Evolutionary conservation across 2,329 filamentous ascomycete genomes (phyloP).

Genomic region (Cordyceps militaris): DNA sequence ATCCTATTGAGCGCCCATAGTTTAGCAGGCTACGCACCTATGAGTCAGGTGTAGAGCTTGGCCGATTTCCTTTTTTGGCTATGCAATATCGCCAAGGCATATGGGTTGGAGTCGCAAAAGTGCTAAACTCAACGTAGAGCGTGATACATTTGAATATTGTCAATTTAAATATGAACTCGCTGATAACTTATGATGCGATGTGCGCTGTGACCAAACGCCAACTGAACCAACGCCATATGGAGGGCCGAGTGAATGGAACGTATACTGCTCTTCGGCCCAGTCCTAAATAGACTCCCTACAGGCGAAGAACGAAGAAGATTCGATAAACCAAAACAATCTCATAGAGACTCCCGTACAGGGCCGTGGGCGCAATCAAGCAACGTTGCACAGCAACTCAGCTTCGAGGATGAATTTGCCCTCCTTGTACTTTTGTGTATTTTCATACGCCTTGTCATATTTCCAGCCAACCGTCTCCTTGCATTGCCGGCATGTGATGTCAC

Average conservation of each 20-base stretch:
- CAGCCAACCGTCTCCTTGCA: conserved; percentile 92
- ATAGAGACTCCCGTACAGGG: not conserved
- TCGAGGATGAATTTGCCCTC: conserved; percentile 98
- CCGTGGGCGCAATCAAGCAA: conserved; percentile 40
- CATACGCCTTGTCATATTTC: conserved; percentile 98
- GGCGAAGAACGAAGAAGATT: not conserved
- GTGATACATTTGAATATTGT: not conserved
- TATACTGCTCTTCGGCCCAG: not conserved
- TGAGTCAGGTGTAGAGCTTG: not conserved
- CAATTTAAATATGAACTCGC: not conserved
- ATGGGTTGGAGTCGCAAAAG: not conserved
- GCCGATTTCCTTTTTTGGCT: not conserved
- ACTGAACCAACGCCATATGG: not conserved
- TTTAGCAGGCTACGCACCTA: not conserved
- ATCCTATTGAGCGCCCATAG: conserved; percentile 67
- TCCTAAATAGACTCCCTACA: not conserved
- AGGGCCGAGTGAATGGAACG: not conserved
- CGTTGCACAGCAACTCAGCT: conserved; percentile 78
- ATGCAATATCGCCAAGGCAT: not conserved
- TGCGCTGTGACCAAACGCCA: not conserved
- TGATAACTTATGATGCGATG: not conserved
- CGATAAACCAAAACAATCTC: not conserved
- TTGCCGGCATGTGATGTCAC: conserved; percentile 85
- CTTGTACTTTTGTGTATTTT: conserved; percentile 92
- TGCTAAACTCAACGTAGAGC: not conserved